phyloP scores from a whole-genome alignment of 495 filamentous ascomycete species.

The Xylaria bambusicola region DNA sequence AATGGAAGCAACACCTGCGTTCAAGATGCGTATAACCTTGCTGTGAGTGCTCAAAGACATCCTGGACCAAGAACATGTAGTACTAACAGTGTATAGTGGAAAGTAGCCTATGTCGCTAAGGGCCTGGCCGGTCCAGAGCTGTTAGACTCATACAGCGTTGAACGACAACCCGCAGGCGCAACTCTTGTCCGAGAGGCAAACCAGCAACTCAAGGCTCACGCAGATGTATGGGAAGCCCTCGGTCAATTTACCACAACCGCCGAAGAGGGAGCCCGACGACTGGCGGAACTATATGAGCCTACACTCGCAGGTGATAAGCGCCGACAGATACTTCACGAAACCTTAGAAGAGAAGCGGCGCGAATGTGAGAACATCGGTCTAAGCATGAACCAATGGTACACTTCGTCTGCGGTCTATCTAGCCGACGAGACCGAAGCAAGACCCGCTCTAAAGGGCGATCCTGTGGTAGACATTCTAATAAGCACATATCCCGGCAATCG shows the following conservation, averaged over 20 bases:
- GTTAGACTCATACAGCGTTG: conserved; percentile 51
- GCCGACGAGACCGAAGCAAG: conserved; percentile 38
- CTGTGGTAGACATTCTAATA: conserved; percentile 38
- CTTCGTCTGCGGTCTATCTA: conserved; percentile 36
- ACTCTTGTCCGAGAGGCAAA: conserved; percentile 52
- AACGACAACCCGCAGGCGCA: conserved; percentile 53
- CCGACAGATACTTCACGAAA: conserved; percentile 36
- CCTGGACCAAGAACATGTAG: neutral
- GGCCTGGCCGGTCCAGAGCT: conserved; percentile 40
- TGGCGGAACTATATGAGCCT: conserved; percentile 37
- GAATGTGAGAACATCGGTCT: conserved; percentile 54
- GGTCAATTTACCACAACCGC: conserved; percentile 39
- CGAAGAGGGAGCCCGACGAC: conserved; percentile 32
- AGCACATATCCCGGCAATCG: conserved; percentile 55
- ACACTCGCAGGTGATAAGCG: conserved; percentile 38
- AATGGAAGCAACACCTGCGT: conserved; percentile 58
- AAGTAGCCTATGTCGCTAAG: conserved; percentile 51
- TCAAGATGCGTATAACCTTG: conserved; percentile 58
- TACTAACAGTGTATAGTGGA: conserved; percentile 40
- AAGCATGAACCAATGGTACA: conserved; percentile 55
- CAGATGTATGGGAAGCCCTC: conserved; percentile 46
- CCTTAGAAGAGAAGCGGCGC: conserved; percentile 42
- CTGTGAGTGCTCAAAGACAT: conserved; percentile 20
- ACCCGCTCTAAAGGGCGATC: conserved; percentile 26
- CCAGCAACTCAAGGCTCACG: conserved; percentile 48